Conservation (phyloP, 805 yeast species). For the Candida quercuum region DNA sequence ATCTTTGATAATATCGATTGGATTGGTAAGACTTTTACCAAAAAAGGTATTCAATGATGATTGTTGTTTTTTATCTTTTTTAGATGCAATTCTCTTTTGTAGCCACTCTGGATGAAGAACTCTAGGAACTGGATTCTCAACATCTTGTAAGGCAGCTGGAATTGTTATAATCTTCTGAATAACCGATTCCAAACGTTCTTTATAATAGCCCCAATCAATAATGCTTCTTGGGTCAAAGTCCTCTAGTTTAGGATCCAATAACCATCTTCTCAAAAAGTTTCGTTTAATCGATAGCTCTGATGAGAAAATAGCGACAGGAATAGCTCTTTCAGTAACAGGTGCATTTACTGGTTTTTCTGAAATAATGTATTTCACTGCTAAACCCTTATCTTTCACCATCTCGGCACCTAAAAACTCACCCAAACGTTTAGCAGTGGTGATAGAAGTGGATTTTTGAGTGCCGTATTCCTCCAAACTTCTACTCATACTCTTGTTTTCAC, state of each 20-base stretch:
- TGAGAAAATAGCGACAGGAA: constrained; percentile 93
- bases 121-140: constrained; percentile 89
- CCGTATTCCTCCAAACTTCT: constrained; percentile 87
- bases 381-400: constrained; percentile 94
- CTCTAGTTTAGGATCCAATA: constrained; percentile 67
- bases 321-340: constrained; percentile 93
- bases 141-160: constrained; percentile 92
- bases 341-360: constrained; percentile 77
- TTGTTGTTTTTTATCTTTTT: constrained; percentile 69
- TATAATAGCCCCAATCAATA: constrained; percentile 90
- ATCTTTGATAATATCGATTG: constrained; percentile 45
- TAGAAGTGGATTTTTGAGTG: constrained; percentile 87
- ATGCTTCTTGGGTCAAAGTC: constrained; percentile 84
- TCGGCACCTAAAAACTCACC: constrained; percentile 95
- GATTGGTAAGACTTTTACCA: constrained; percentile 36
- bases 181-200: constrained; percentile 86
- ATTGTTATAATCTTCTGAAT: constrained; percentile 92
- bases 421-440: constrained; percentile 88
- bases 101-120: constrained; percentile 95
- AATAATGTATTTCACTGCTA: constrained; percentile 91
- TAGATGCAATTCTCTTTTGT: constrained; percentile 50
- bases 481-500: constrained; percentile 95
- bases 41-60: constrained; percentile 58
- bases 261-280: constrained; percentile 79
- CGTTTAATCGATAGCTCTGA: constrained; percentile 70